phyloP scores from a whole-genome alignment of 345 rosid species.

The Hypericum androsaemum region DNA sequence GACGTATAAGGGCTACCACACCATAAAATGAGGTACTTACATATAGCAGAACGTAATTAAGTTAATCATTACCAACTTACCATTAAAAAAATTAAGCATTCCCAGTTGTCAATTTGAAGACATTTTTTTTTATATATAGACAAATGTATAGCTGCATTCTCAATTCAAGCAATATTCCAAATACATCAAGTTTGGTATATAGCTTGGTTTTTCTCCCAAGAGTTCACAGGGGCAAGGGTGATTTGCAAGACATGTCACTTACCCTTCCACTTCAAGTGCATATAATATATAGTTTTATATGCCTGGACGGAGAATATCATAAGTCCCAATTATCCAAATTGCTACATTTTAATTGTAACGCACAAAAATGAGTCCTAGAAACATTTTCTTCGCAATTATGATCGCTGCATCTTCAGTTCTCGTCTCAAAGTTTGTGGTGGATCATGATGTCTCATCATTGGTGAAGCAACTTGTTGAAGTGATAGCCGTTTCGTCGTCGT shows the following conservation, averaged over 20 bases:
- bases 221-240: conserved; percentile 36
- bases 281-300: conserved; percentile 1
- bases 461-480: conserved; percentile 13
- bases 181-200: background rate
- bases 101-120: background rate
- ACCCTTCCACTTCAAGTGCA: conserved; percentile 70
- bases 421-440: background rate
- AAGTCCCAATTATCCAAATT: background rate
- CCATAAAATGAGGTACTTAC: too few species aligned
- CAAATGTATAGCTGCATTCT: background rate
- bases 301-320: background rate
- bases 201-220: conserved; percentile 18
- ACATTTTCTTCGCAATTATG: conserved; percentile 20
- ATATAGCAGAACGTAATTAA: too few species aligned
- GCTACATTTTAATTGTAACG: conserved; percentile 3
- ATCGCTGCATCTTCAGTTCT: conserved; percentile 31
- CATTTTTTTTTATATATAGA: background rate
- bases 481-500: conserved; percentile 13
- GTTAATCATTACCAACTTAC: too few species aligned
- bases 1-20: too few species aligned
- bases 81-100: too few species aligned
- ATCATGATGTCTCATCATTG: conserved; percentile 7
- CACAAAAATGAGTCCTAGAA: conserved; percentile 25
- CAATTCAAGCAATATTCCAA: conserved; percentile 3
- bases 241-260: conserved; percentile 82